Conservation (phyloP, 1,284 basidiomycete genomes). For the Rhodotorula sp. region DNA sequence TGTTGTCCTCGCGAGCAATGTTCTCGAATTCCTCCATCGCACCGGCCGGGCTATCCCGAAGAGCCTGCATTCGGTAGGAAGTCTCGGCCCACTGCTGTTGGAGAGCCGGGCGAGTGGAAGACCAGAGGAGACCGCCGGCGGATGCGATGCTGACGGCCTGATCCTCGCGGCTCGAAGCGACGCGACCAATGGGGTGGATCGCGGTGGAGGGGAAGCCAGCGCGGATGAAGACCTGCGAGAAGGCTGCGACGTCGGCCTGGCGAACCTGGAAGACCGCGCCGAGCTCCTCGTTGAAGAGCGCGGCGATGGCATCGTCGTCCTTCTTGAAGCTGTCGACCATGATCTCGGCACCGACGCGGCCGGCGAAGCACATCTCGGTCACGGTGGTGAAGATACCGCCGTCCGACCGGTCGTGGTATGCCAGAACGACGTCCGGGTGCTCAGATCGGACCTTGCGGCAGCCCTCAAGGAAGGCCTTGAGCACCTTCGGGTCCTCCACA, state of each 20-base stretch:
- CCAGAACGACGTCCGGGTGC: constrained; percentile 68
- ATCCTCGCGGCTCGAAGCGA: constrained; percentile 58
- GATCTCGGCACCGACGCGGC: constrained; percentile 72
- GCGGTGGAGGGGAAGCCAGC: constrained; percentile 69
- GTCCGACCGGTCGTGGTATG: constrained; percentile 97
- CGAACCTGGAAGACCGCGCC: constrained; percentile 88
- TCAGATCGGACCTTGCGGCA: constrained; percentile 57
- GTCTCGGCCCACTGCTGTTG: constrained; percentile 92
- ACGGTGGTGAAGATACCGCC: constrained; percentile 90
- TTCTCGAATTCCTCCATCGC: constrained; percentile 81
- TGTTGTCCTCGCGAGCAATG: constrained; percentile 64
- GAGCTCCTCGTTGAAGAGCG: constrained; percentile 94
- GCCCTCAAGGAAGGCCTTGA: constrained; percentile 13
- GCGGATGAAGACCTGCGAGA: constrained; percentile 64
- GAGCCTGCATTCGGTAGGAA: constrained; percentile 82
- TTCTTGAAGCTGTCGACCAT: constrained; percentile 57
- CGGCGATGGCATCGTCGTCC: constrained; percentile 60
- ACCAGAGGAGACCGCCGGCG: constrained; percentile 61
- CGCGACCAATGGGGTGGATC: constrained; percentile 72
- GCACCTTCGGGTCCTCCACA: constrained; percentile 67
- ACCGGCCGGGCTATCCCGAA: constrained; percentile 77
- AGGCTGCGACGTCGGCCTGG: constrained; percentile 54
- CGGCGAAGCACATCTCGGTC: constrained; percentile 96
- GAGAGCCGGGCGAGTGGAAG: constrained; percentile 65
- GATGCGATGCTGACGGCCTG: constrained; percentile 65